A percentile compares a stretch with the other conserved stretches of the same genome.
phyloP scores from a whole-genome alignment of 2,329 filamentous ascomycete species.

The Aspergillus spinulosporus region DNA sequence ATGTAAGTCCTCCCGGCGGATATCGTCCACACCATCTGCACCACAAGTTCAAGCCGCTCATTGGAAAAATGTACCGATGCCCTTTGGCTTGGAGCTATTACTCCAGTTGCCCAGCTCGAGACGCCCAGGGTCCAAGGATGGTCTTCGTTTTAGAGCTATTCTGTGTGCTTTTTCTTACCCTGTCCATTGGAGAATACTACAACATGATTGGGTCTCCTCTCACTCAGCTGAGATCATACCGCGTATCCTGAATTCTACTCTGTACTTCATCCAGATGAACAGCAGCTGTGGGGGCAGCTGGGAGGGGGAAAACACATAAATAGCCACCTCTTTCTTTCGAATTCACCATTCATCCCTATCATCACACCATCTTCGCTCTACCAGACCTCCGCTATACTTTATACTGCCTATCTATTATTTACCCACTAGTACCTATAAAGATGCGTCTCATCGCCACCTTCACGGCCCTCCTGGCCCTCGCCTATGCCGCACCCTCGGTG shows the following conservation, averaged over 20 bases:
- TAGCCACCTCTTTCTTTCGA: neutral
- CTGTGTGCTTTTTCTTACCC: neutral
- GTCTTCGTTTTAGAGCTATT: neutral
- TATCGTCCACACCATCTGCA: too few relatives aligned
- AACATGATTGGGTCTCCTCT: neutral
- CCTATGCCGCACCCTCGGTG: slow-evolving; percentile 14
- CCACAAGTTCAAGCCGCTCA: too few relatives aligned
- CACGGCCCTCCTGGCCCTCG: slow-evolving; percentile 11
- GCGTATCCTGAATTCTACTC: too few relatives aligned
- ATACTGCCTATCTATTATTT: neutral
- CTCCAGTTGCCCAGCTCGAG: too few relatives aligned
- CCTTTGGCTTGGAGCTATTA: too few relatives aligned
- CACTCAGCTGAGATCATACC: neutral
- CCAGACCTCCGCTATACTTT: neutral
- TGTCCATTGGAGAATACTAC: neutral
- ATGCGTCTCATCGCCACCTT: slow-evolving; percentile 16
- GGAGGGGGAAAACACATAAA: neutral
- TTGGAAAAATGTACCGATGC: too few relatives aligned
- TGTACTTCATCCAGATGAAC: too few relatives aligned
- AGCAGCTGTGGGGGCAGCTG: too few relatives aligned
- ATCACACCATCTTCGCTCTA: neutral
- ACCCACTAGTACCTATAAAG: neutral
- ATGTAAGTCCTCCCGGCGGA: too few relatives aligned
- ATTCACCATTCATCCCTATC: neutral
- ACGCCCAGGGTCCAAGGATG: slow-evolving; percentile 10